Evolutionary conservation across 208 protist species (phyloP).

Genomic region (Sergeia podlipaevii): DNA sequence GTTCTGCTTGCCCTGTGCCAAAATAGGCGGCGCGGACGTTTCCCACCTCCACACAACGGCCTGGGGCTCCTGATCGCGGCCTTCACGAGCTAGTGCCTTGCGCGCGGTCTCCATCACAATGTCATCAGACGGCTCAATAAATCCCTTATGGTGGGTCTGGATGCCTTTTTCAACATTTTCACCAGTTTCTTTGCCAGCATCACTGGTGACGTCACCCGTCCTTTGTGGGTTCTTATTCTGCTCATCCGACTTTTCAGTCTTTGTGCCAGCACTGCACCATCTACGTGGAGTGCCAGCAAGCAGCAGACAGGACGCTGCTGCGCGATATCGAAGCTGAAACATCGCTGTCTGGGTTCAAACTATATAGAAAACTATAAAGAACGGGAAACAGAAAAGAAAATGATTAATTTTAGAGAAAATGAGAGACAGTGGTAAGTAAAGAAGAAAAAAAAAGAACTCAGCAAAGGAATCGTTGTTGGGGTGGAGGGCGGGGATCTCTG

Average conservation of each 20-base stretch:
- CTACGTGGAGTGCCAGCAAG: slow-evolving; percentile 1
- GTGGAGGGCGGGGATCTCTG: too few species aligned
- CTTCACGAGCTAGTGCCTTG: slow-evolving; percentile 73
- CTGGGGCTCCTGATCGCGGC: slow-evolving; percentile 64
- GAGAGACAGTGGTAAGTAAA: too few species aligned
- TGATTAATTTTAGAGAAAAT: too few species aligned
- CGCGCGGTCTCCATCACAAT: slow-evolving; percentile 84
- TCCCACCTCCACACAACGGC: slow-evolving; percentile 79
- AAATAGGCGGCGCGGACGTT: slow-evolving; percentile 66
- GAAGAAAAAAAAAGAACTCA: too few species aligned
- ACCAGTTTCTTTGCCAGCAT: too few species aligned
- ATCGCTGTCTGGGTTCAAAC: too few species aligned
- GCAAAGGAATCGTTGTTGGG: too few species aligned
- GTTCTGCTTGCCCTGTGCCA: slow-evolving; percentile 76
- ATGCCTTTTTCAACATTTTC: slow-evolving; percentile 14
- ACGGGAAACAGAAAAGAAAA: too few species aligned
- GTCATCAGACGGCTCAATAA: slow-evolving; percentile 79
- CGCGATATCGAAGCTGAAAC: slow-evolving; percentile 1
- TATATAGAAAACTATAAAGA: too few species aligned
- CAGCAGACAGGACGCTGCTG: background rate
- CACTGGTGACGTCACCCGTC: background rate
- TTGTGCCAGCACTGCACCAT: background rate
- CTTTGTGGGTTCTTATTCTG: too few species aligned
- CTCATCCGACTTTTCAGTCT: background rate
- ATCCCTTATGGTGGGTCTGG: slow-evolving; percentile 40